Conservation (phyloP, 169 alveolate genomes). For the Babesia microti region DNA sequence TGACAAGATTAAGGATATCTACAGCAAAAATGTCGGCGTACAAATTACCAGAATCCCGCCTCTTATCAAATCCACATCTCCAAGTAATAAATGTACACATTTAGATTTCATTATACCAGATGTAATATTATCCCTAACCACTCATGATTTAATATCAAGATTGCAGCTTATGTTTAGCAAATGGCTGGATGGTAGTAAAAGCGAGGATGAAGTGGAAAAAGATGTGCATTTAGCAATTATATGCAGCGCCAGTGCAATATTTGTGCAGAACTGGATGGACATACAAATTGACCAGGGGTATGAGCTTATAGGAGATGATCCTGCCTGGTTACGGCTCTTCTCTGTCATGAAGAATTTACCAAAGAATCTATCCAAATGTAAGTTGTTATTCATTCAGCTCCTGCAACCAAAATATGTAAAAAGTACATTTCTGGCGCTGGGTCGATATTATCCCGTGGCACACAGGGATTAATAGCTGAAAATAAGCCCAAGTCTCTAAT, state of each 20-base stretch:
- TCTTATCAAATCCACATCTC: constrained; percentile 15
- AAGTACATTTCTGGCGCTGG: constrained; percentile 43
- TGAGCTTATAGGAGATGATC: constrained; percentile 14
- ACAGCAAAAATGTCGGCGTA: constrained; percentile 24
- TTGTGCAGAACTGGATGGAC: constrained; percentile 34
- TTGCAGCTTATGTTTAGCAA: constrained; percentile 16
- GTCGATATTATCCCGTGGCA: constrained; percentile 10
- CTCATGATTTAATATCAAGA: constrained; percentile 30
- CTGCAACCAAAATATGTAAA: constrained; percentile 31
- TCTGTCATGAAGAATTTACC: too few relatives aligned
- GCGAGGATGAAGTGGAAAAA: constrained; percentile 6
- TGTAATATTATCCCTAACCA: constrained; percentile 34
- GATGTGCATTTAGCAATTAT: constrained; percentile 29
- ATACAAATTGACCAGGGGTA: constrained; percentile 29
- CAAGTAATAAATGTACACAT: too few relatives aligned
- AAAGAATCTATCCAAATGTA: too few relatives aligned
- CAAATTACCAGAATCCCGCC: constrained; percentile 43
- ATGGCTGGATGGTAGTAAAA: constrained; percentile 14
- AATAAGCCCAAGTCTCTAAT: constrained; percentile 18
- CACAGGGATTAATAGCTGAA: constrained; percentile 23
- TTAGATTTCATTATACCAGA: constrained; percentile 27
- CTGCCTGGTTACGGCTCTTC: constrained; percentile 24
- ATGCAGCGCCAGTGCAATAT: constrained; percentile 27
- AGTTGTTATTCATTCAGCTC: too few relatives aligned
- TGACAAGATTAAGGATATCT: constrained; percentile 21